These are phyloP conservation scores for Oryza coarctata DNA, from an alignment of 176 grass and related monocot genomes.

Conservation along the genomic window DNA sequence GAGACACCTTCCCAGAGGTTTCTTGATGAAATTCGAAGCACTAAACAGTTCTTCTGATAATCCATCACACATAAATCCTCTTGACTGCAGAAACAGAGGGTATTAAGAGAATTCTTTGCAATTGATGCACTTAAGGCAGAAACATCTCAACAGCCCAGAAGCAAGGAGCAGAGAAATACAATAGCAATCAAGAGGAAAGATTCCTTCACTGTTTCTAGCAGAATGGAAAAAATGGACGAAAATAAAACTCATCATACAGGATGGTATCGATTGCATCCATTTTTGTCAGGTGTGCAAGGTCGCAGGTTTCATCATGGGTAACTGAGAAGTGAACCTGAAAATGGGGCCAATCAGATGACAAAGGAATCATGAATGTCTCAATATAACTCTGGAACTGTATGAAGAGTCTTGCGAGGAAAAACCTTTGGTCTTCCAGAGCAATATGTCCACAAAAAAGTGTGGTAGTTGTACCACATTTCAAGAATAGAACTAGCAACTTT, in stretches of 20 bases:
- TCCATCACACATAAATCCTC: slow-evolving; percentile 54
- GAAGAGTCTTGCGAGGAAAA: slow-evolving; percentile 27
- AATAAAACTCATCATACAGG: slow-evolving; percentile 50
- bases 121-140: neutral
- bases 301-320: slow-evolving; percentile 54
- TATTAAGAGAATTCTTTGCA: slow-evolving; percentile 9
- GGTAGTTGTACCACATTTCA: slow-evolving; percentile 93
- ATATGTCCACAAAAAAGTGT: slow-evolving; percentile 71
- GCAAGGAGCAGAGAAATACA: neutral
- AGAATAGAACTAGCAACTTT: slow-evolving; percentile 60
- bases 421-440: slow-evolving; percentile 71
- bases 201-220: neutral
- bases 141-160: neutral
- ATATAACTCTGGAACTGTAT: slow-evolving; percentile 13
- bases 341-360: slow-evolving; percentile 20
- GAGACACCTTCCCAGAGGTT: slow-evolving; percentile 72
- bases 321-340: slow-evolving; percentile 39
- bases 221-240: neutral
- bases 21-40: slow-evolving; percentile 76
- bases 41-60: slow-evolving; percentile 60
- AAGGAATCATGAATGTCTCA: slow-evolving; percentile 20
- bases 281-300: slow-evolving; percentile 65
- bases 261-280: slow-evolving; percentile 62
- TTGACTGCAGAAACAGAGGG: slow-evolving; percentile 50
- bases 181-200: neutral